A percentile compares a stretch with the other conserved stretches of the same genome.
These are phyloP conservation scores for Acanthamoeba royreba DNA, from an alignment of 208 protist species.

Conservation along the genomic window DNA sequence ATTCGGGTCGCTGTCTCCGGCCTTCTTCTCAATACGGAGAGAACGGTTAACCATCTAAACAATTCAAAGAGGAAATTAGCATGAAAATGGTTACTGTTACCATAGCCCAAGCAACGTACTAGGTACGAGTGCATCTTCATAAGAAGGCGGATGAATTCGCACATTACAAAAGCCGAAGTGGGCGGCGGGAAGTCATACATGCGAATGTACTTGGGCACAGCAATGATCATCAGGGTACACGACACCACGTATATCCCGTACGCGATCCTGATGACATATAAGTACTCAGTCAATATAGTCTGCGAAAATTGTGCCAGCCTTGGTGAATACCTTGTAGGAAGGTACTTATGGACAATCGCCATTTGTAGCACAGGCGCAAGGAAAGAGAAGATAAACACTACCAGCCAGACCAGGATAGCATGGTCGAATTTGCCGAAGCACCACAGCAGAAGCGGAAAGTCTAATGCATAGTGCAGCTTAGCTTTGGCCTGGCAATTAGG, in stretches of 20 bases:
- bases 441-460: slow-evolving; percentile 18
- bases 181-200: not conserved
- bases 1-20: slow-evolving; percentile 20
- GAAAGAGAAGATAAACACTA: not conserved
- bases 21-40: slow-evolving; percentile 26
- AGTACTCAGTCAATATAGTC: not conserved
- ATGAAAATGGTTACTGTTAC: no score
- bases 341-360: slow-evolving; percentile 7
- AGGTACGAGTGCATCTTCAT: slow-evolving; percentile 50
- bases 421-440: slow-evolving; percentile 40
- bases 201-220: slow-evolving; percentile 20
- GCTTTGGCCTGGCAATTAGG: not conserved
- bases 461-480: not conserved
- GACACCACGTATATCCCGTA: not conserved
- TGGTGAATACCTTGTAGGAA: not conserved
- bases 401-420: not conserved
- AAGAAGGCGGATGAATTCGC: slow-evolving; percentile 4
- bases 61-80: no score
- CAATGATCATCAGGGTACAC: not conserved
- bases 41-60: slow-evolving; percentile 15
- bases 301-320: not conserved
- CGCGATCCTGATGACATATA: not conserved
- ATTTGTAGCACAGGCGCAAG: not conserved
- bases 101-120: no score
- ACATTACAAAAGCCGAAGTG: slow-evolving; percentile 19